Conservation (phyloP, 2,329 filamentous ascomycete species). For the Monilinia vaccinii-corymbosi region DNA sequence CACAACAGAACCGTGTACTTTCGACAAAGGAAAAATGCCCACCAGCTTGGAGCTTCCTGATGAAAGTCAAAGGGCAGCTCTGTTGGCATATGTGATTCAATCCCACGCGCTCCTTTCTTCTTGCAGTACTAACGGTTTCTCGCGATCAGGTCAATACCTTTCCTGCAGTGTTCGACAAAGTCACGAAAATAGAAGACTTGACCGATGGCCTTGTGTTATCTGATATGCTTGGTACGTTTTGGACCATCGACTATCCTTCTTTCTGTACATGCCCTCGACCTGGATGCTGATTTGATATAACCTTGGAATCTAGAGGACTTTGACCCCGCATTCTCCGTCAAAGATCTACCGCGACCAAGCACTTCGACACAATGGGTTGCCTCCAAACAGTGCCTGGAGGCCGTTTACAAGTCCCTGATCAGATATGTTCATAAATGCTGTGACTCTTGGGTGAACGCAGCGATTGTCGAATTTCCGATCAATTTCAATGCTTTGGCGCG, state of each 20-base stretch:
- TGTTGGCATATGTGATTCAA: slow-evolving; percentile 38
- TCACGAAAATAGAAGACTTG: slow-evolving; percentile 27
- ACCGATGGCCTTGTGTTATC: slow-evolving; percentile 30
- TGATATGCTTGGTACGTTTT: slow-evolving; percentile 30
- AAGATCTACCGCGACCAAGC: slow-evolving; percentile 39
- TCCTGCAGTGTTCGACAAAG: slow-evolving; percentile 19
- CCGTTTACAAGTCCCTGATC: slow-evolving; percentile 45
- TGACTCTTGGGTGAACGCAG: slow-evolving; percentile 38
- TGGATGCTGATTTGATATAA: slow-evolving; percentile 10
- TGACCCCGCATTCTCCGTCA: slow-evolving; percentile 46
- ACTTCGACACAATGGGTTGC: slow-evolving; percentile 26
- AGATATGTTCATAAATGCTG: slow-evolving; percentile 47
- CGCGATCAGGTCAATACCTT: slow-evolving; percentile 30
- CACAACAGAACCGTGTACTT: neutral
- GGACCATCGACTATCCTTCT: neutral
- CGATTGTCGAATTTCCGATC: slow-evolving; percentile 39
- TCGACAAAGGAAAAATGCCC: slow-evolving; percentile 7
- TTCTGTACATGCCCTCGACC: slow-evolving; percentile 33
- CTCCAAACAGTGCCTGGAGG: slow-evolving; percentile 42
- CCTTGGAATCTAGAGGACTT: slow-evolving; percentile 39
- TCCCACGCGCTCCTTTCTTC: slow-evolving; percentile 12
- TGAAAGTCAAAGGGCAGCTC: slow-evolving; percentile 35
- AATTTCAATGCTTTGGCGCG: slow-evolving; percentile 50
- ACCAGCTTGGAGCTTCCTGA: slow-evolving; percentile 6
- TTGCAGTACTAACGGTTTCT: neutral